These are phyloP conservation scores for Phytophthora niederhauseri DNA, from an alignment of 352 stramenopile species.

Conservation along the genomic window DNA sequence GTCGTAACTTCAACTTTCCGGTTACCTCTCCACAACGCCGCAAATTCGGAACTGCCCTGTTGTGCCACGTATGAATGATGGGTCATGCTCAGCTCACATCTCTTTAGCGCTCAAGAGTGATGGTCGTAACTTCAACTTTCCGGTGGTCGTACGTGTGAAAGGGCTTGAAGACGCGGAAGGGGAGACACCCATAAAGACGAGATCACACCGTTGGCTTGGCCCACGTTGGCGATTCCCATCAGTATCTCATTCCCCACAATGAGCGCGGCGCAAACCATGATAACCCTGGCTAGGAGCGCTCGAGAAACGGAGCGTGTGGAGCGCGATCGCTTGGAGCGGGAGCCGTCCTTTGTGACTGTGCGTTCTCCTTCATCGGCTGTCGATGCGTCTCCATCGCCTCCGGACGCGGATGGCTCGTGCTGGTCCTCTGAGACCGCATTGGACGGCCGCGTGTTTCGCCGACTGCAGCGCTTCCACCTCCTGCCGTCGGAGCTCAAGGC, in stretches of 20 bases:
- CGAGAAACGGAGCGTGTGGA: conserved; percentile 33
- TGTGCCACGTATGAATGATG: no score
- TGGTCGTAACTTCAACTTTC: conserved; percentile 29
- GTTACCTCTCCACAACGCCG: no score
- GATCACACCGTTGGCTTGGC: conserved; percentile 10
- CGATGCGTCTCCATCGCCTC: neutral
- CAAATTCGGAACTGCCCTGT: no score
- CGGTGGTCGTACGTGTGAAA: conserved; percentile 13
- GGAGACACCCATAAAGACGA: neutral
- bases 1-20: no score
- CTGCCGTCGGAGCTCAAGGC: conserved; percentile 35
- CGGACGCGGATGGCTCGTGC: neutral
- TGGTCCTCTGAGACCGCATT: conserved; percentile 13
- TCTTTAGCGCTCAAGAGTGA: conserved; percentile 11
- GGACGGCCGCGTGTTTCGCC: conserved; percentile 44
- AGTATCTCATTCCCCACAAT: conserved; percentile 12
- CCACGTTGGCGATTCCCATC: neutral
- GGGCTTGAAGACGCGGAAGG: neutral
- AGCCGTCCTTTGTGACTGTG: conserved; percentile 28
- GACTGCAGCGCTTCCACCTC: conserved; percentile 42
- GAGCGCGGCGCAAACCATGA: conserved; percentile 41
- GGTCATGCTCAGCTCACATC: no score
- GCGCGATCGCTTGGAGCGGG: conserved; percentile 34
- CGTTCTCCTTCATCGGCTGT: conserved; percentile 12
- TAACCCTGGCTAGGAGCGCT: conserved; percentile 37